Conservation (phyloP, 495 filamentous ascomycete genomes). For the Elasticomyces elasticus region DNA sequence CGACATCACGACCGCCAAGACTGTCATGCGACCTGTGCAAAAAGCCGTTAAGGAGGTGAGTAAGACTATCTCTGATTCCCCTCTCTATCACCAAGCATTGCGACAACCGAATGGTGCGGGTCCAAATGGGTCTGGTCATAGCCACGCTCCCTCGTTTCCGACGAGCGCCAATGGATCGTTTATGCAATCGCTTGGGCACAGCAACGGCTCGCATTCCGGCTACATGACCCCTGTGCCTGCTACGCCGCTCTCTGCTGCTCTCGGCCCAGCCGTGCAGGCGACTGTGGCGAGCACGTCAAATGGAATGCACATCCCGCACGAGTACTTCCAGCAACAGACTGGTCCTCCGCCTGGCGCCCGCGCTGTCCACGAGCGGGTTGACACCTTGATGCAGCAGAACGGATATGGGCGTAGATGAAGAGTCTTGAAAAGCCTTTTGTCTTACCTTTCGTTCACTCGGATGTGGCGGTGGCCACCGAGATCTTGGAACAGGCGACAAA, state of each 20-base stretch:
- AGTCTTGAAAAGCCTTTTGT: background rate
- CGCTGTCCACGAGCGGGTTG: slow-evolving; percentile 3
- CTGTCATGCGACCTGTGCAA: slow-evolving; percentile 66
- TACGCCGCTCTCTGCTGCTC: slow-evolving; percentile 23
- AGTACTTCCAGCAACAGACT: slow-evolving; percentile 1
- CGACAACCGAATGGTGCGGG: background rate
- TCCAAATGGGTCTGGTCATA: background rate
- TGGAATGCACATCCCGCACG: background rate
- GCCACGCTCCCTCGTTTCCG: slow-evolving; percentile 9
- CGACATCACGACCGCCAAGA: slow-evolving; percentile 56
- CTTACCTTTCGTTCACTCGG: background rate
- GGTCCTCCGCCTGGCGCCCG: background rate
- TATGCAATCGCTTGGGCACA: background rate
- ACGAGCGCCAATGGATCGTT: background rate
- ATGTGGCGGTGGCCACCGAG: no score
- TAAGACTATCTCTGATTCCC: slow-evolving; percentile 62
- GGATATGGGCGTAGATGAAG: background rate
- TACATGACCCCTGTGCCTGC: slow-evolving; percentile 17
- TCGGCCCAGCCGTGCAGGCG: slow-evolving; percentile 22
- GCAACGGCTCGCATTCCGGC: slow-evolving; percentile 1
- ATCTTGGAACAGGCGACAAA: no score
- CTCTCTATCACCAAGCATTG: slow-evolving; percentile 51
- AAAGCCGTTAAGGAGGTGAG: slow-evolving; percentile 64
- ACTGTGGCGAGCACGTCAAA: slow-evolving; percentile 18
- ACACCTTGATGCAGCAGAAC: slow-evolving; percentile 15